Evolutionary conservation across 2,329 filamentous ascomycete species (phyloP).

Genomic region (Sclerotinia borealis): DNA sequence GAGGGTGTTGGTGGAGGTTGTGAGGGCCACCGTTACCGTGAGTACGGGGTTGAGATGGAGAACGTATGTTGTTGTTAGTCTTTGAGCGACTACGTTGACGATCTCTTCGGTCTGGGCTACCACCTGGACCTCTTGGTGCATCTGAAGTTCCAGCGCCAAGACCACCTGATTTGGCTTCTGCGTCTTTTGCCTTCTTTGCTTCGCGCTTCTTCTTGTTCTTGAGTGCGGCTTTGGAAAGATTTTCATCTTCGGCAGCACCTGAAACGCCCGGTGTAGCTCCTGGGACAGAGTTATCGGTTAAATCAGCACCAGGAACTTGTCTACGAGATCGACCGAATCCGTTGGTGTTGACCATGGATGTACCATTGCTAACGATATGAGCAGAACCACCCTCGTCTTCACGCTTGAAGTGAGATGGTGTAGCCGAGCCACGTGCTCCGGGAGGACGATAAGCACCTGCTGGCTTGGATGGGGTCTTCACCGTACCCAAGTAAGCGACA

Average conservation of each 20-base stretch:
- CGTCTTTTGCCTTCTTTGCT: slow-evolving; percentile 84
- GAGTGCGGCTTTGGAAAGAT: slow-evolving; percentile 72
- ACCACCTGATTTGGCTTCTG: slow-evolving; percentile 53
- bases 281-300: slow-evolving; percentile 58
- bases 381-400: slow-evolving; percentile 94
- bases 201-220: slow-evolving; percentile 99
- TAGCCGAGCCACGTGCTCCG: slow-evolving; percentile 80
- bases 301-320: slow-evolving; percentile 81
- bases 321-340: slow-evolving; percentile 73
- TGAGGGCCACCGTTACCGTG: slow-evolving; percentile 43
- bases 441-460: slow-evolving; percentile 95
- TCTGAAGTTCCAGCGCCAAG: slow-evolving; percentile 29
- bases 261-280: slow-evolving; percentile 60
- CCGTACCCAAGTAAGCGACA: slow-evolving; percentile 70
- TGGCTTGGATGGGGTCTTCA: slow-evolving; percentile 93
- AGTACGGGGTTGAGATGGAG: slow-evolving; percentile 40
- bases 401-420: slow-evolving; percentile 91
- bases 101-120: slow-evolving; percentile 42
- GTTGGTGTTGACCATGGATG: slow-evolving; percentile 58
- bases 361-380: slow-evolving; percentile 73
- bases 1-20: slow-evolving; percentile 22
- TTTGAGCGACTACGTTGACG: slow-evolving; percentile 49
- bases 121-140: slow-evolving; percentile 24
- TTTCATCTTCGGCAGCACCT: slow-evolving; percentile 56
- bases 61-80: slow-evolving; percentile 38